Evolutionary conservation across 768 basidiomycete genomes (phyloP), one percentile per base, ranked within the genome.

Genomic region (Collybiopsis confluens): DNA sequence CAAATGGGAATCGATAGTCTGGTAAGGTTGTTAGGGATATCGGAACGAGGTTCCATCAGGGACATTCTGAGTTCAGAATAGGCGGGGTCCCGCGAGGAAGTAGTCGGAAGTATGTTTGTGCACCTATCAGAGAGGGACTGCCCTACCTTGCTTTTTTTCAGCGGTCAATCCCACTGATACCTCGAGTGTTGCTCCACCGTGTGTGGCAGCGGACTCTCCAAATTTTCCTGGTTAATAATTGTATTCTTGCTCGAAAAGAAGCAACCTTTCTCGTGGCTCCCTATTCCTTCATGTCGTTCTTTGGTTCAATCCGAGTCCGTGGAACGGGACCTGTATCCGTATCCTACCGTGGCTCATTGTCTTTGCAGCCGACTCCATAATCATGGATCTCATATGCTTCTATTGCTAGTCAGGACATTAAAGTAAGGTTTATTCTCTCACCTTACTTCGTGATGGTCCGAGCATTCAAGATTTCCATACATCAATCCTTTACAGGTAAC

Each of bases 361-460:
- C 23, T 9, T 18, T 45, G 24, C 21, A 26, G 5, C 24, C 44
- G 15, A 46, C 45, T 46, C 45, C 45, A 35, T 46, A 28, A 46
- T 33, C 28, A 30, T 20, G 30, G 30, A 33, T 33, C 30, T 33
- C 30, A 33, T 46, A 33, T 46, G 45, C 45, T 46, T 46, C 18
- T 30, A 18, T 46, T 46, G 27, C 30, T 33, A 46, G n/a, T 28
- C 18, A 18, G 45, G 27, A 46, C 30, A 13, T 33, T 33, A 33
- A 33, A 33, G 20, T 46, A 18, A 7, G 33, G 16, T 7, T 20
- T 5, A 46, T 46, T 33, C 27, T 46, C 45, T 35, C 45, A 46
- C 45, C 45, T 46, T 21, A 46, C 33, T 46, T 18, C 45, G 45
- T 46, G 45, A 35, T 46, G 27, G 45, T 46, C 45, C 45, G 45